These are phyloP conservation scores for Solanum hybrid DNA, from an alignment of 305 asterid species.

Conservation along the genomic window DNA sequence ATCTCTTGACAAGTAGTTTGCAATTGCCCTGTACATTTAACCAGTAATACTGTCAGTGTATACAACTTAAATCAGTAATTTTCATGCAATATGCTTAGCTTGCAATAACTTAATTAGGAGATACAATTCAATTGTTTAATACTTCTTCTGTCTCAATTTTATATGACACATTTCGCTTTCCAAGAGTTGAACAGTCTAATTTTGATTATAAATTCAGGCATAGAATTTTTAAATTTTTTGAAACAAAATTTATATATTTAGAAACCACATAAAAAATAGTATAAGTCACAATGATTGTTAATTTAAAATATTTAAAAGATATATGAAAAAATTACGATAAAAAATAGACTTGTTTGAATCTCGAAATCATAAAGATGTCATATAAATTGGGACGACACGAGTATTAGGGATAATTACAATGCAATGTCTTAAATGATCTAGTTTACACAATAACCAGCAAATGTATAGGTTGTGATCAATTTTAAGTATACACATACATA, in stretches of 20 bases:
- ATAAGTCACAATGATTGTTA: too few species aligned
- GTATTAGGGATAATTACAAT: background rate
- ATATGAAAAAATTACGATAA: too few species aligned
- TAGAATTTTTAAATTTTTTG: too few species aligned
- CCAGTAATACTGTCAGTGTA: background rate
- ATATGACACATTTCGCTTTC: background rate
- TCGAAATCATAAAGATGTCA: background rate
- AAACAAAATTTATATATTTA: too few species aligned
- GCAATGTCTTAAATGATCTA: background rate
- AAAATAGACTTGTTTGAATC: too few species aligned
- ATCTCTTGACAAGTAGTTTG: conserved; percentile 24
- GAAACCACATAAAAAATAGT: background rate
- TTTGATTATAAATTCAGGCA: background rate
- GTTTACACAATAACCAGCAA: background rate
- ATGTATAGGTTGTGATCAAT: background rate
- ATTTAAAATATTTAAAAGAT: too few species aligned
- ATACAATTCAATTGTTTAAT: background rate
- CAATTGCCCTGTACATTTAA: conserved; percentile 12
- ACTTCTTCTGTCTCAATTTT: background rate
- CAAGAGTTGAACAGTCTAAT: too few species aligned
- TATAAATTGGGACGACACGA: fast-evolving
- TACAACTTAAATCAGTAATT: background rate
- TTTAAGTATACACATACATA: background rate
- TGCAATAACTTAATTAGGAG: background rate
- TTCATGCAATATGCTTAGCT: background rate